Evolutionary conservation across 1,284 basidiomycete species (phyloP).

Genomic region (Trichosporon coremiiforme): DNA sequence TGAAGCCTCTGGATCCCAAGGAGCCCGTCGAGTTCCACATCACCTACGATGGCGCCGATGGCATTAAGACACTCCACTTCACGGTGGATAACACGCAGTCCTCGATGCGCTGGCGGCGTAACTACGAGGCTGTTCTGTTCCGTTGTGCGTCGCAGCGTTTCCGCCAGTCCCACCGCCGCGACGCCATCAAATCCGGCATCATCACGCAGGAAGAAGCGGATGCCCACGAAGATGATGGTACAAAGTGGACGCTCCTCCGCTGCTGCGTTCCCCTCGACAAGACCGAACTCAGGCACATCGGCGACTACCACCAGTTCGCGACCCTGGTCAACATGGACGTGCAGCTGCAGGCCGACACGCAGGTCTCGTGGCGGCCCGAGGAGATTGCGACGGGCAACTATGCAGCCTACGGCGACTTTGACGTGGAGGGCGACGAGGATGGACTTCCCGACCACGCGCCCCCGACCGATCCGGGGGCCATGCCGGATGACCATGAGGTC

Average conservation of each 20-base stretch:
- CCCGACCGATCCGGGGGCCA: neutral
- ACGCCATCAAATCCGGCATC: neutral
- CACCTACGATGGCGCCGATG: conserved; percentile 51
- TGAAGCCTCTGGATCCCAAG: conserved; percentile 59
- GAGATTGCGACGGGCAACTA: conserved; percentile 31
- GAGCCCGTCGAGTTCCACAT: conserved; percentile 59
- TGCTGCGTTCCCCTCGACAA: conserved; percentile 64
- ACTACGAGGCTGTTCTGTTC: conserved; percentile 59
- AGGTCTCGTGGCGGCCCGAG: conserved; percentile 30
- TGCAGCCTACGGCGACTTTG: conserved; percentile 9
- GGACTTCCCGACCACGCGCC: neutral
- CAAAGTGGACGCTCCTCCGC: conserved; percentile 60
- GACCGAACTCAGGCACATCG: conserved; percentile 52
- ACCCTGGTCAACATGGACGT: conserved; percentile 49
- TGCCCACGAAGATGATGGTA: conserved; percentile 39
- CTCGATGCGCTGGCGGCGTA: conserved; percentile 64
- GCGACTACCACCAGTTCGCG: conserved; percentile 55
- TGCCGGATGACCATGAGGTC: neutral
- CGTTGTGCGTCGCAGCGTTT: conserved; percentile 44
- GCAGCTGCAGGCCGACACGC: conserved; percentile 27
- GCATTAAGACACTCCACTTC: conserved; percentile 50
- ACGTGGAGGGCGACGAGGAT: conserved; percentile 3
- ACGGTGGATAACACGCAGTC: conserved; percentile 65
- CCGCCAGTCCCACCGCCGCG: conserved; percentile 28
- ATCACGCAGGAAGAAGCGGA: neutral